Evolutionary conservation across 352 stramenopile genomes (phyloP).

Genomic region (Discostella stelligera): DNA sequence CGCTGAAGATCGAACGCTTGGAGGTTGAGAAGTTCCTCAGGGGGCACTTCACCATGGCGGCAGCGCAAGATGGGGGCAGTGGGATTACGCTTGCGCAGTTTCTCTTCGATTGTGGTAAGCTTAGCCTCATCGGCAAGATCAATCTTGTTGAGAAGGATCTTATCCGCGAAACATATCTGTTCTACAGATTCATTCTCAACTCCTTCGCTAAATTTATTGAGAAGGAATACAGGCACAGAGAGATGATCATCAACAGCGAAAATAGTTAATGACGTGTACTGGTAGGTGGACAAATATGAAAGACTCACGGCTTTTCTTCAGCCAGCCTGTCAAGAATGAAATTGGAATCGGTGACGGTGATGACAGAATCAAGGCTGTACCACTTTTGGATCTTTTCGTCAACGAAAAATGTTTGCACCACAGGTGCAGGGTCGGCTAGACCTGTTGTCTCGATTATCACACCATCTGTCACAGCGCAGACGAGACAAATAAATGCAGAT

Average conservation of each 20-base stretch:
- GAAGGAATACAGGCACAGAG: not conserved
- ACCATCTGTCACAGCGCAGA: constrained; percentile 66
- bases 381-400: constrained; percentile 88
- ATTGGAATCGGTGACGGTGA: constrained; percentile 96
- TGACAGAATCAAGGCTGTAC: constrained; percentile 92
- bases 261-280: too few relatives aligned
- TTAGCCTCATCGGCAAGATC: constrained; percentile 86
- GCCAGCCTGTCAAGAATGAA: constrained; percentile 87
- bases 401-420: constrained; percentile 95
- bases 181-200: constrained; percentile 86
- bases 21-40: constrained; percentile 73
- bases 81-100: constrained; percentile 60
- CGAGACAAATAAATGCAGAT: not conserved
- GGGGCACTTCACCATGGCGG: constrained; percentile 48
- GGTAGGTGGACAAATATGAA: too few relatives aligned
- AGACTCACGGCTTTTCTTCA: constrained; percentile 66
- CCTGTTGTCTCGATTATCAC: constrained; percentile 92
- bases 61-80: constrained; percentile 53
- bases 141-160: constrained; percentile 93
- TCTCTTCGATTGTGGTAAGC: constrained; percentile 56
- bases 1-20: constrained; percentile 69
- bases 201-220: constrained; percentile 45
- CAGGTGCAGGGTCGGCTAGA: constrained; percentile 81
- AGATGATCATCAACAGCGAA: constrained; percentile 1
- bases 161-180: constrained; percentile 93